phyloP scores from a whole-genome alignment of 1,139 yeast species.

The Petasospora rhodanensis region DNA sequence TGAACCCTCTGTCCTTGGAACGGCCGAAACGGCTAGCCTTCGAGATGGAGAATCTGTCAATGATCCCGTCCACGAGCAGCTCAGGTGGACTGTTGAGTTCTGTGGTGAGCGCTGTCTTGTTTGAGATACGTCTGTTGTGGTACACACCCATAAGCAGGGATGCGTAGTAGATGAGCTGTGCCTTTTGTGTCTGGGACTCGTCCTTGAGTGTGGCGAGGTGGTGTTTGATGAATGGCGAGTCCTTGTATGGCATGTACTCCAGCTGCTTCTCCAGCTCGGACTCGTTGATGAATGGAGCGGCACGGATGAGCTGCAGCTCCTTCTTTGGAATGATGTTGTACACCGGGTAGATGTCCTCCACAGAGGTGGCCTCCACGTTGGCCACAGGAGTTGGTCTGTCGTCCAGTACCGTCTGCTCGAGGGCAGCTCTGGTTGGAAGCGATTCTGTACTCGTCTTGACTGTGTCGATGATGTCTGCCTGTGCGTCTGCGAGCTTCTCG shows the following conservation, averaged over 20 bases:
- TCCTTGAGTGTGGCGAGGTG: slow-evolving; percentile 40
- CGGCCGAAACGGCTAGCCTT: slow-evolving; percentile 67
- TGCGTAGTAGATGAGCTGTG: slow-evolving; percentile 72
- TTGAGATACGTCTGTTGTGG: slow-evolving; percentile 59
- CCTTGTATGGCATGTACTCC: slow-evolving; percentile 57
- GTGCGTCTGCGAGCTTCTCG: slow-evolving; percentile 67
- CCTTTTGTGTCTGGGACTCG: slow-evolving; percentile 47
- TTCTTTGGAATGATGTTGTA: slow-evolving; percentile 61
- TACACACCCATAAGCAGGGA: slow-evolving; percentile 78
- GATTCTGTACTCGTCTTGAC: slow-evolving; percentile 67
- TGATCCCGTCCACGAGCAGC: slow-evolving; percentile 63
- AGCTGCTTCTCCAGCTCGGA: slow-evolving; percentile 43
- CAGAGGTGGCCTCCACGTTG: slow-evolving; percentile 69
- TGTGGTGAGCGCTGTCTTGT: slow-evolving; percentile 57
- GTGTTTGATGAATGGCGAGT: slow-evolving; percentile 50
- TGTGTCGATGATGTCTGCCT: slow-evolving; percentile 76
- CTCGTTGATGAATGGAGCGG: slow-evolving; percentile 50
- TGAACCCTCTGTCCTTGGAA: slow-evolving; percentile 66
- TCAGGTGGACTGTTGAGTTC: slow-evolving; percentile 69
- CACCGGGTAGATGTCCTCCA: slow-evolving; percentile 78
- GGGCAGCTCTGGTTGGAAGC: slow-evolving; percentile 64
- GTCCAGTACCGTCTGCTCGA: slow-evolving; percentile 46
- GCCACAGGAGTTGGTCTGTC: slow-evolving; percentile 85
- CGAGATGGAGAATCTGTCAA: slow-evolving; percentile 63
- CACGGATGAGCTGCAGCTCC: slow-evolving; percentile 63